Conservation (phyloP, 1,284 basidiomycete species). For the Moesziomyces sp. region DNA sequence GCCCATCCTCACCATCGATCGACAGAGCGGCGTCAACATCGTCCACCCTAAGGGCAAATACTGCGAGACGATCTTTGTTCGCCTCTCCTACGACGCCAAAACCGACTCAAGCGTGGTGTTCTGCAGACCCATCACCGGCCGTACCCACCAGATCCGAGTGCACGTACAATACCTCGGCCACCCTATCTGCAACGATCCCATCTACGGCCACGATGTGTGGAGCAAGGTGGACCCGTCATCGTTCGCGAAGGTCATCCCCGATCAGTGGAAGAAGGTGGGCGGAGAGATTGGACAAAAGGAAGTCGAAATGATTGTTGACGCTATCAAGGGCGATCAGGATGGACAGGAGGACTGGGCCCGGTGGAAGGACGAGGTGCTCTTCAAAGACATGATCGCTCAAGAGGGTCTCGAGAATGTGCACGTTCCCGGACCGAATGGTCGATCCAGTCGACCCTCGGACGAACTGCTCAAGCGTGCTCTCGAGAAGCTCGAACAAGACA, state of each 20-base stretch:
- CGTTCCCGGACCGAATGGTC: slow-evolving; percentile 62
- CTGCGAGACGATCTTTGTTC: slow-evolving; percentile 88
- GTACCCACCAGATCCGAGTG: slow-evolving; percentile 93
- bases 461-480: slow-evolving; percentile 39
- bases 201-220: slow-evolving; percentile 68
- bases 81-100: slow-evolving; percentile 82
- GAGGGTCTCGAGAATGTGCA: slow-evolving; percentile 55
- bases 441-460: slow-evolving; percentile 39
- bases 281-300: slow-evolving; percentile 59
- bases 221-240: slow-evolving; percentile 47
- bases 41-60: slow-evolving; percentile 71
- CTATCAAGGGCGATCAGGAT: slow-evolving; percentile 63
- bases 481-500: slow-evolving; percentile 31
- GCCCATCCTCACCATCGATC: slow-evolving; percentile 89
- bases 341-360: slow-evolving; percentile 65
- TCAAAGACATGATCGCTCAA: slow-evolving; percentile 56
- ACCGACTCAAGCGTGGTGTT: slow-evolving; percentile 88
- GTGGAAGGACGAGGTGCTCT: slow-evolving; percentile 66
- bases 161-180: slow-evolving; percentile 94
- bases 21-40: slow-evolving; percentile 94
- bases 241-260: slow-evolving; percentile 54
- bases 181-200: slow-evolving; percentile 78
- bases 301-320: slow-evolving; percentile 62
- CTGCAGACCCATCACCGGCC: slow-evolving; percentile 72
- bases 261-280: slow-evolving; percentile 60